These are phyloP conservation scores for Stemphylium vesicarium DNA, from an alignment of 2,329 filamentous ascomycete genomes.

Conservation along the genomic window DNA sequence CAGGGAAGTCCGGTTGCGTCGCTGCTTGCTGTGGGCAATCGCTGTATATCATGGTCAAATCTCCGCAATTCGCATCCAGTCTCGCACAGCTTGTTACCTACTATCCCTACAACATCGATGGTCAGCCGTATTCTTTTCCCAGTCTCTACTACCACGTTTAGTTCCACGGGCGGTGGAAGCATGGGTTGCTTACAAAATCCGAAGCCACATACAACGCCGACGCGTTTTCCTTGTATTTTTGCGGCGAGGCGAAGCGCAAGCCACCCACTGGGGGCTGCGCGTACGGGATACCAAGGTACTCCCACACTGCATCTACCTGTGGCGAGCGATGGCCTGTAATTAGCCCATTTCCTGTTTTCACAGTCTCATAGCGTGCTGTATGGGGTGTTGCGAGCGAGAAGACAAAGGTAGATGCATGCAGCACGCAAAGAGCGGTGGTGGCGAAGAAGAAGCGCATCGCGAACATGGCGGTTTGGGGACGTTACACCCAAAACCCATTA, in stretches of 20 bases:
- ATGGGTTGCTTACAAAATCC: slow-evolving; percentile 14
- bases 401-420: too few species aligned
- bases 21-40: slow-evolving; percentile 31
- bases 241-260: slow-evolving; percentile 39
- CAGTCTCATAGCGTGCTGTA: too few species aligned
- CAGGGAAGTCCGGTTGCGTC: slow-evolving; percentile 24
- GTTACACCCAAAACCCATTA: too few species aligned
- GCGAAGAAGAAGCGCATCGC: too few species aligned
- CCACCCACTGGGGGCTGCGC: slow-evolving; percentile 40
- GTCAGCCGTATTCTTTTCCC: neutral
- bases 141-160: neutral
- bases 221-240: slow-evolving; percentile 16
- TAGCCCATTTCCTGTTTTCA: slow-evolving; percentile 16
- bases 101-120: slow-evolving; percentile 15
- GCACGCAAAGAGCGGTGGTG: too few species aligned
- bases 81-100: neutral
- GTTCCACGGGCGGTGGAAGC: too few species aligned
- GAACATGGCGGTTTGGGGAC: too few species aligned
- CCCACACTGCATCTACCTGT: slow-evolving; percentile 25
- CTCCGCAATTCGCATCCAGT: neutral
- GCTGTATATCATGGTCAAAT: slow-evolving; percentile 11
- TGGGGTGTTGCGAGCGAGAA: too few species aligned
- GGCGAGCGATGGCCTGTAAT: slow-evolving; percentile 33
- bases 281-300: slow-evolving; percentile 46
- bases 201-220: slow-evolving; percentile 12